Evolutionary conservation across 148 eudicot species (phyloP), one percentile per base, ranked within the genome.

Genomic region (Chenopodium album): DNA sequence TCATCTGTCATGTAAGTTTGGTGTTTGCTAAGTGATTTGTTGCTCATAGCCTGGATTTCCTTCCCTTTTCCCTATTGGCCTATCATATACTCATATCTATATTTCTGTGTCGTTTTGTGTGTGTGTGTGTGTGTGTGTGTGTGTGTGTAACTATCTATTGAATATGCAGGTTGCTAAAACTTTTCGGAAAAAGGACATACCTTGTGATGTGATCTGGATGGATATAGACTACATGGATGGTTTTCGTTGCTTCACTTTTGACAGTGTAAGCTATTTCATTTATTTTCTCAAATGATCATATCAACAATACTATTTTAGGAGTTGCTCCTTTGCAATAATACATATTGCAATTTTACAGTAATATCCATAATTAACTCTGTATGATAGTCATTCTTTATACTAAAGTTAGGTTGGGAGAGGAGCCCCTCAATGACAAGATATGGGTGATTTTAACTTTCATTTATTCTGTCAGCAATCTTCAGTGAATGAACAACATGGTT

Each of bases 131-230:
- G 26, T 26, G 26, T 26, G 26, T 26, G 26, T 78, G 3, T 32
- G 34, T 10, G 64, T 62, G 4, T 59, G n/a, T 10, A 41, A 56
- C 22, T 10, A 63, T 76, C 62, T 79, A 29, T 20, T 67, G 50
- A 75, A 48, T 67, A 8, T 88, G 88, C 95, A 96, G 99, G 91
- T 96, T 78, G 95, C 98, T 19, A 89, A 71, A 81, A 92, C 94
- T 81, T 96, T 96, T 66, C 89, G 98, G 44, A 87, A 92, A 74
- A 96, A 94, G 85, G 86, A 79, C 48, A 94, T 96, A 84, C 98
- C 99, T 85, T 96, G 99, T 89, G 98, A 96, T 89, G 99, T 94
- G 76, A 90, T 96, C 83, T 96, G 99, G 99, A 96, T 96, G 98
- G 99, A 96, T 85, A 96, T 96, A 75, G 99, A 96, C 84, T 94